Conservation (phyloP, 306 rosid genomes). For the Malus sieversii region DNA sequence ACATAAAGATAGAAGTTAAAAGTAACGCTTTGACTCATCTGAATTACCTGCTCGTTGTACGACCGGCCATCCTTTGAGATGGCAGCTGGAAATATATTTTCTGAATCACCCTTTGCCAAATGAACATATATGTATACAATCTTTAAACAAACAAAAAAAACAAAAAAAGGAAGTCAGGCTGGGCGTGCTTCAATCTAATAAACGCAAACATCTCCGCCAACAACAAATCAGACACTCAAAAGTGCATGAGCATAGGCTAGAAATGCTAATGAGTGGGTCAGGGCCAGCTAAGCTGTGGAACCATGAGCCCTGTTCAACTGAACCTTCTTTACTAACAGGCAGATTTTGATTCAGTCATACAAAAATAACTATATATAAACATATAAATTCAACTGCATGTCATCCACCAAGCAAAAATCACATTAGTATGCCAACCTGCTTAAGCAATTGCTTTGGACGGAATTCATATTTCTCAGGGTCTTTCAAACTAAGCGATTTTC, state of each 20-base stretch:
- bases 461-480: slow-evolving; percentile 97
- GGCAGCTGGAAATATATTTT: slow-evolving; percentile 80
- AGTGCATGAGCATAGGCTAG: too few species aligned
- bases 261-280: neutral
- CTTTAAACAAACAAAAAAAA: slow-evolving; percentile 24
- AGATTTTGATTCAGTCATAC: neutral
- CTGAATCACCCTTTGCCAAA: slow-evolving; percentile 75
- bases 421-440: slow-evolving; percentile 55
- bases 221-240: too few species aligned
- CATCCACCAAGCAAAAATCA: slow-evolving; percentile 1
- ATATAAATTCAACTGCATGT: too few species aligned
- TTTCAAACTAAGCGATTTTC: slow-evolving; percentile 87
- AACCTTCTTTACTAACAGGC: neutral
- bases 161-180: neutral
- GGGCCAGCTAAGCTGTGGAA: neutral
- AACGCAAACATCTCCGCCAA: too few species aligned
- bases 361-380: neutral
- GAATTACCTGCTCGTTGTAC: slow-evolving; percentile 80
- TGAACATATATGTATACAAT: slow-evolving; percentile 87
- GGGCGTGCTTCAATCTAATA: neutral
- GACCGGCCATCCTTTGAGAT: slow-evolving; percentile 97
- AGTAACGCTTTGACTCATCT: slow-evolving; percentile 3
- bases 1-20: neutral
- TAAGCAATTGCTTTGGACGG: slow-evolving; percentile 87
- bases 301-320: neutral